Evolutionary conservation across 1,139 yeast genomes (phyloP).

Genomic region (Meyerozyma carpophila): DNA sequence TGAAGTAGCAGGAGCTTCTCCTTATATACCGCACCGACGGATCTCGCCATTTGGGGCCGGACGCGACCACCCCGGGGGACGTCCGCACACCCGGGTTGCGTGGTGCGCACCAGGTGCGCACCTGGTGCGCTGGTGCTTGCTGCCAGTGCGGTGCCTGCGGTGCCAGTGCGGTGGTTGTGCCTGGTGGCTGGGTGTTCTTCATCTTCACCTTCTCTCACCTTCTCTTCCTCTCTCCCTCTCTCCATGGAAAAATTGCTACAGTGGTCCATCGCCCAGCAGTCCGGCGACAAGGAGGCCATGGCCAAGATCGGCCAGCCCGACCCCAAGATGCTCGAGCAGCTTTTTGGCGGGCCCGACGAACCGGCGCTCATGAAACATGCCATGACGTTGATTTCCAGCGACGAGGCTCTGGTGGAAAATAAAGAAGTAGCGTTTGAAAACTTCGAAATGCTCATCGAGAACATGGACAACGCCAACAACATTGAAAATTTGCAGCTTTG

Average conservation of each 20-base stretch:
- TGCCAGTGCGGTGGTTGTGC: no score
- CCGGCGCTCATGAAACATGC: conserved; percentile 79
- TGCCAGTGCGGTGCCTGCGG: no score
- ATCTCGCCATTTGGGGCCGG: neutral
- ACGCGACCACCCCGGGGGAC: neutral
- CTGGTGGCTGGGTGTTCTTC: no score
- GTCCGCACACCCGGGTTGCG: neutral
- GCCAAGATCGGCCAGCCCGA: conserved; percentile 65
- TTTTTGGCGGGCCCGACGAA: conserved; percentile 84
- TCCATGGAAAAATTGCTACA: conserved; percentile 81
- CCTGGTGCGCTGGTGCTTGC: no score
- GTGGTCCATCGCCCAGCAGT: conserved; percentile 83
- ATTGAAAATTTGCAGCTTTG: conserved; percentile 80
- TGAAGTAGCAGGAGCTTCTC: neutral
- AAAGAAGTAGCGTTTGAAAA: conserved; percentile 80
- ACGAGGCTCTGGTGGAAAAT: conserved; percentile 58
- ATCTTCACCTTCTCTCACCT: neutral
- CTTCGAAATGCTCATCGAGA: conserved; percentile 91
- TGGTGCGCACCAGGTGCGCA: no score
- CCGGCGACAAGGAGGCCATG: conserved; percentile 62
- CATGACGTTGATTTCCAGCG: conserved; percentile 54
- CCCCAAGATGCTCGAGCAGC: conserved; percentile 67
- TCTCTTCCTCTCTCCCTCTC: neutral
- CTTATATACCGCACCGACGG: neutral
- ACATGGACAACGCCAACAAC: conserved; percentile 90